Evolutionary conservation across 257 asterid genomes (phyloP).

Genomic region (Salvia hispanica): DNA sequence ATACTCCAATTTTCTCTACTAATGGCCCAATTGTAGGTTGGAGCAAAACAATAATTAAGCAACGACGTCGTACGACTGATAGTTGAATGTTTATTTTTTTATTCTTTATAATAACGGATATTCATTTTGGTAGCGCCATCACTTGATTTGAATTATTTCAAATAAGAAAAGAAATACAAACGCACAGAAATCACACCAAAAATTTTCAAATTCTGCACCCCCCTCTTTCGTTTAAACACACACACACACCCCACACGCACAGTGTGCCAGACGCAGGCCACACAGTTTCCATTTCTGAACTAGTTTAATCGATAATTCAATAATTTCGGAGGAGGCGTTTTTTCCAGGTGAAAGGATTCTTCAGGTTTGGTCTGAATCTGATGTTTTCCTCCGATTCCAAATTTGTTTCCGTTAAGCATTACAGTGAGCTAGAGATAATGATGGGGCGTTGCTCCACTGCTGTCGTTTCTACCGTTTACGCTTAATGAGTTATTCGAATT

Average conservation of each 20-base stretch:
- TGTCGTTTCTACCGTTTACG: conserved; percentile 21
- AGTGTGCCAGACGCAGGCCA: not conserved
- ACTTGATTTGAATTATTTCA: conserved; percentile 33
- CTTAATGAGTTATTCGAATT: not conserved
- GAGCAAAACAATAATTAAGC: too few species aligned
- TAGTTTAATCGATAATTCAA: conserved; percentile 6
- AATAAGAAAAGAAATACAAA: conserved; percentile 17
- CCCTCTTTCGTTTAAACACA: conserved; percentile 13
- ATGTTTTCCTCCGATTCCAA: not conserved
- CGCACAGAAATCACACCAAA: not conserved
- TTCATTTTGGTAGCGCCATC: conserved; percentile 26
- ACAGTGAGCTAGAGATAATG: not conserved
- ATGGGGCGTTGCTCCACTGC: conserved; percentile 15
- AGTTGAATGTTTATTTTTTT: too few species aligned
- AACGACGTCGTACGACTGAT: conserved; percentile 6
- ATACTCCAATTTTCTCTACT: too few species aligned
- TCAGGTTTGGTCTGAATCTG: not conserved
- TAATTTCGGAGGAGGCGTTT: not conserved
- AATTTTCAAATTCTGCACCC: conserved; percentile 25
- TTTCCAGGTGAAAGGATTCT: conserved; percentile 16
- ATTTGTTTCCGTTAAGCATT: not conserved
- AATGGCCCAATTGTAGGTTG: too few species aligned
- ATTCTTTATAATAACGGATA: not conserved
- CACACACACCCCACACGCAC: not conserved
- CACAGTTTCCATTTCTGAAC: conserved; percentile 13